Evolutionary conservation across 2,329 filamentous ascomycete species (phyloP).

Genomic region (Colletotrichum tofieldiae): DNA sequence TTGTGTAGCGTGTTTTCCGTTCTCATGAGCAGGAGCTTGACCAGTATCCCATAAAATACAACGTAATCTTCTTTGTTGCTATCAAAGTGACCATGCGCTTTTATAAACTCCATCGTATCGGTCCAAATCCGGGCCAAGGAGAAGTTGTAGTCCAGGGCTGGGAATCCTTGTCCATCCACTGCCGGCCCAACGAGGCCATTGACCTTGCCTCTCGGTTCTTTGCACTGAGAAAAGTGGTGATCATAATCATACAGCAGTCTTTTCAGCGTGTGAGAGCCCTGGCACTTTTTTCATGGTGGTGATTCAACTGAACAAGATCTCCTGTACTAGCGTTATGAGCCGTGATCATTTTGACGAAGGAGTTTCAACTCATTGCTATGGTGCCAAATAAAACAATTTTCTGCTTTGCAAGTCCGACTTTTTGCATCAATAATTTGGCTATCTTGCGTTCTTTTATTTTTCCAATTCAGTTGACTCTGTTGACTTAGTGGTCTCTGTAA

Average conservation of each 20-base stretch:
- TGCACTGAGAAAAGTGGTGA: slow-evolving; percentile 46
- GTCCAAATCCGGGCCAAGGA: slow-evolving; percentile 48
- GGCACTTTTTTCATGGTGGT: not conserved
- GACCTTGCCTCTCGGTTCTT: slow-evolving; percentile 50
- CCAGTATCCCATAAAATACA: not conserved
- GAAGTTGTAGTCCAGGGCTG: slow-evolving; percentile 49
- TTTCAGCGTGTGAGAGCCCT: not conserved
- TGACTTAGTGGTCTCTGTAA: not conserved
- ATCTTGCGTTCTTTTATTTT: too few relatives aligned
- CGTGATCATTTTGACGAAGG: not conserved
- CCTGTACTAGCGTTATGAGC: too few relatives aligned
- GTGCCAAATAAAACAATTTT: not conserved
- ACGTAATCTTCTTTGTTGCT: not conserved
- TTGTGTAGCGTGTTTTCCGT: not conserved
- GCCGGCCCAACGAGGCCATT: slow-evolving; percentile 51
- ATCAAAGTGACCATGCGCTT: slow-evolving; percentile 4
- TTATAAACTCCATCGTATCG: slow-evolving; percentile 48
- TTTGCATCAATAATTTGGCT: too few relatives aligned
- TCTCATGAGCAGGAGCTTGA: too few relatives aligned
- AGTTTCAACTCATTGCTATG: too few relatives aligned
- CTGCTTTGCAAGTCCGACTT: not conserved
- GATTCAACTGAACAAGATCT: not conserved
- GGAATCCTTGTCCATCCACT: slow-evolving; percentile 46
- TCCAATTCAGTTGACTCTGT: not conserved
- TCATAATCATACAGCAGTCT: slow-evolving; percentile 46